These are phyloP conservation scores for Pestalotiopsis sp. DNA, from an alignment of 2,329 filamentous ascomycete species.

Conservation along the genomic window DNA sequence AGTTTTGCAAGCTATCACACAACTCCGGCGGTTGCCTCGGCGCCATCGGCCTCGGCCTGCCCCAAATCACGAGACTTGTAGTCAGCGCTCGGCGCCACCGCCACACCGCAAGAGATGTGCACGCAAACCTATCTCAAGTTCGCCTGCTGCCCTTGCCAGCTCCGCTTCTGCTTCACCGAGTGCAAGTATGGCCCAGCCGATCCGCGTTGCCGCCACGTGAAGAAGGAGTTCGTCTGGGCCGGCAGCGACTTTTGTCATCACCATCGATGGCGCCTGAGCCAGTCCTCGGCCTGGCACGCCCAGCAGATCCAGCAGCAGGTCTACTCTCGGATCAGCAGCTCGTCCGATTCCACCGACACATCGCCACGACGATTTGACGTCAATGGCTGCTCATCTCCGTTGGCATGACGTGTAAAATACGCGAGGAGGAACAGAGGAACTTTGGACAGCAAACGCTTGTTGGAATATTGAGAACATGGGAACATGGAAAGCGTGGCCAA, in stretches of 20 bases:
- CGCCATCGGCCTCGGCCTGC: neutral
- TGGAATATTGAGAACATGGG: neutral
- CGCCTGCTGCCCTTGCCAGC: constrained; percentile 24
- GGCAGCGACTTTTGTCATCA: constrained; percentile 21
- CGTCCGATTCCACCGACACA: neutral
- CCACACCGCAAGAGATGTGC: constrained; percentile 19
- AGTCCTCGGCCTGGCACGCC: constrained; percentile 8
- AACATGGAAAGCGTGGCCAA: neutral
- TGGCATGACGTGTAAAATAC: neutral
- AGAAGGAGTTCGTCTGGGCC: constrained; percentile 18
- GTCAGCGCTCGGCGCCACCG: neutral
- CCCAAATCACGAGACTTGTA: neutral
- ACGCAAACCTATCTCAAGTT: constrained; percentile 22
- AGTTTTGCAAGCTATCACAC: neutral
- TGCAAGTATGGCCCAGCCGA: constrained; percentile 19
- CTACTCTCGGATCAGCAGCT: neutral
- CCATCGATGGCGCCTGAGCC: constrained; percentile 10
- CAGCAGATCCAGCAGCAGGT: constrained; percentile 4
- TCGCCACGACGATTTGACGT: neutral
- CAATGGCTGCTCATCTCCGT: neutral
- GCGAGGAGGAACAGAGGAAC: neutral
- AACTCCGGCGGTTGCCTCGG: neutral
- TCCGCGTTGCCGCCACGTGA: constrained; percentile 19
- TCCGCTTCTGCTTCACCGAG: constrained; percentile 20
- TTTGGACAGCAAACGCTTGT: neutral